A percentile compares a stretch with the other conserved stretches of the same genome.
phyloP scores from a whole-genome alignment of 768 basidiomycete genomes.

The Amyloporia xantha region DNA sequence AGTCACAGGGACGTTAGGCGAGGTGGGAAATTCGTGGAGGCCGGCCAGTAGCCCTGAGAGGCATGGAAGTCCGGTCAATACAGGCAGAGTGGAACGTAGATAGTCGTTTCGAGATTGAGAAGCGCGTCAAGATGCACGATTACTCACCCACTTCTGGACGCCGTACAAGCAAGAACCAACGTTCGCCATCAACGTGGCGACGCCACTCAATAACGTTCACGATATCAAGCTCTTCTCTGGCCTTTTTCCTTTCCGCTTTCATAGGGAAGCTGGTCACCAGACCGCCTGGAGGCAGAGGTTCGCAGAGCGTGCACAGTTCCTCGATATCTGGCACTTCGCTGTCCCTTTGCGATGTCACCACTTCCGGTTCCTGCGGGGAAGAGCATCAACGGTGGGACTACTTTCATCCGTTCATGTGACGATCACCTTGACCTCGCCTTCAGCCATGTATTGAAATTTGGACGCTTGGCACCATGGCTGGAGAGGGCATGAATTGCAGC shows the following conservation, averaged over 20 bases:
- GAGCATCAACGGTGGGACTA: background rate
- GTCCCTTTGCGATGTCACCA: constrained; percentile 1
- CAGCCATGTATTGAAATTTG: constrained; percentile 11
- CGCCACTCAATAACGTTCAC: constrained; percentile 87
- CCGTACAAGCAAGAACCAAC: constrained; percentile 71
- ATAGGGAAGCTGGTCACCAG: constrained; percentile 80
- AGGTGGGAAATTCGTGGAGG: constrained; percentile 80
- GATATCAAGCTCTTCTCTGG: constrained; percentile 76
- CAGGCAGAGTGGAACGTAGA: background rate
- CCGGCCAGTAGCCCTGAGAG: constrained; percentile 80
- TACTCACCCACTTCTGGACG: constrained; percentile 75
- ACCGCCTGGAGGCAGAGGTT: constrained; percentile 38
- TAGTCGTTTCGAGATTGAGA: constrained; percentile 2
- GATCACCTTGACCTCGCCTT: constrained; percentile 2
- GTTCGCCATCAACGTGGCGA: constrained; percentile 24
- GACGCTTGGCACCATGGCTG: constrained; percentile 65
- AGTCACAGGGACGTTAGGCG: constrained; percentile 43
- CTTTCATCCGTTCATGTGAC: background rate
- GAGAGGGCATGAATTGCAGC: constrained; percentile 69
- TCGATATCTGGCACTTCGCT: constrained; percentile 55
- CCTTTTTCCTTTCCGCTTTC: constrained; percentile 76
- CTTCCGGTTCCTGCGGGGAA: background rate
- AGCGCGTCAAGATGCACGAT: constrained; percentile 2
- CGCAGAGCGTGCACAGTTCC: constrained; percentile 66
- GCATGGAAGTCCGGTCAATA: constrained; percentile 10